Percentiles rank a stretch among this genome's conserved stretches.
Evolutionary conservation across 768 basidiomycete species (phyloP).

Genomic region (Pleurotus tuoliensis): DNA sequence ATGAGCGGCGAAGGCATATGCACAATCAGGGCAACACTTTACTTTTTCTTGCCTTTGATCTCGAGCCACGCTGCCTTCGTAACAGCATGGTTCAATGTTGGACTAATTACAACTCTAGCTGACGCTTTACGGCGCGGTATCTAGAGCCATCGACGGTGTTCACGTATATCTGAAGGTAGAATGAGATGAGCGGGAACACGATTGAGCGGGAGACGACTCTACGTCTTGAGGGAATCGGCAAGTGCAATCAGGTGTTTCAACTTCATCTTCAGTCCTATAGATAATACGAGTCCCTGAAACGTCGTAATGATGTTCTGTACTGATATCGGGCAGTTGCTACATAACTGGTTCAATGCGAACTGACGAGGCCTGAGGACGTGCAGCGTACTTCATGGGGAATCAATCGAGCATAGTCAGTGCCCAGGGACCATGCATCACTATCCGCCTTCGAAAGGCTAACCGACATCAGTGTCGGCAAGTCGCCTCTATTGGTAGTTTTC

Average conservation of each 20-base stretch:
- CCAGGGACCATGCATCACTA: neutral
- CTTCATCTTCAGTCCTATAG: neutral
- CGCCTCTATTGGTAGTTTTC: too few relatives aligned
- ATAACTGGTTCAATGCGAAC: too few relatives aligned
- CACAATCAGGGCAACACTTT: too few relatives aligned
- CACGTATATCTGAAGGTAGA: neutral
- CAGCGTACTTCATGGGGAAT: neutral
- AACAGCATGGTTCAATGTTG: neutral
- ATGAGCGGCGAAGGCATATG: too few relatives aligned
- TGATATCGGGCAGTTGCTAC: too few relatives aligned
- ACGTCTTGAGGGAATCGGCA: too few relatives aligned
- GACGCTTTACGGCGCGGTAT: neutral
- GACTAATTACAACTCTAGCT: neutral
- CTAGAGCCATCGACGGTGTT: neutral
- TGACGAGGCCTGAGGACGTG: too few relatives aligned
- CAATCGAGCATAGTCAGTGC: neutral
- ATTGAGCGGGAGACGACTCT: too few relatives aligned
- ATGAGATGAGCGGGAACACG: too few relatives aligned
- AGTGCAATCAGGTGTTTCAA: too few relatives aligned
- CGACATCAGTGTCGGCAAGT: neutral
- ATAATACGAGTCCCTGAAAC: neutral
- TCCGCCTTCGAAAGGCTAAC: neutral
- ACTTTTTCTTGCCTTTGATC: neutral
- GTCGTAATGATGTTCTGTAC: neutral
- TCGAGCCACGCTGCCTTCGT: constrained; percentile 2